A percentile compares a stretch with the other conserved stretches of the same genome.
Evolutionary conservation across 768 basidiomycete species (phyloP).

Genomic region (Lactarius sanguifluus): DNA sequence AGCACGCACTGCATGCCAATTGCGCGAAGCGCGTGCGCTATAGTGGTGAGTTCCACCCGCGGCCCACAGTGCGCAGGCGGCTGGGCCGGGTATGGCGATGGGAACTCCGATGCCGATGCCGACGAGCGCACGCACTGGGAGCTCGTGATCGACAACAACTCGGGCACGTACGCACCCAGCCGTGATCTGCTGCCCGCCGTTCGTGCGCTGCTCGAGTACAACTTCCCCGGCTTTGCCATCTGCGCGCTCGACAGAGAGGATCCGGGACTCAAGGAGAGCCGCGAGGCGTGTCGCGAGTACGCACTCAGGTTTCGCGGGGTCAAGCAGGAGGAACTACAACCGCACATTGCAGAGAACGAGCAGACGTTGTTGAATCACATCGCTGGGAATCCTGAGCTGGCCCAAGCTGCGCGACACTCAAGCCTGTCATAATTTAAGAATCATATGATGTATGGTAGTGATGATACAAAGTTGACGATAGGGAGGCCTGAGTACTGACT

Average conservation of each 20-base stretch:
- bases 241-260: slow-evolving; percentile 57
- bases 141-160: slow-evolving; percentile 82
- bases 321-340: slow-evolving; percentile 59
- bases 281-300: slow-evolving; percentile 67
- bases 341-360: slow-evolving; percentile 55
- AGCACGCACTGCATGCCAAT: slow-evolving; percentile 83
- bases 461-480: background rate
- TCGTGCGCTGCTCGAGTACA: slow-evolving; percentile 63
- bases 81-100: slow-evolving; percentile 63
- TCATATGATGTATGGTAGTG: slow-evolving; percentile 2
- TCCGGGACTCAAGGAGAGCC: slow-evolving; percentile 53
- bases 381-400: background rate
- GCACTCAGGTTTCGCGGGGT: slow-evolving; percentile 61
- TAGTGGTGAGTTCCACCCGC: slow-evolving; percentile 76
- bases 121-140: slow-evolving; percentile 54
- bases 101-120: slow-evolving; percentile 51
- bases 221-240: slow-evolving; percentile 66
- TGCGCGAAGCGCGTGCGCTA: slow-evolving; percentile 67
- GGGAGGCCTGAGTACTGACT: background rate
- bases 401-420: background rate
- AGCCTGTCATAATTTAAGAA: slow-evolving; percentile 4
- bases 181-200: slow-evolving; percentile 57
- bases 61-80: slow-evolving; percentile 55
- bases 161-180: slow-evolving; percentile 82
- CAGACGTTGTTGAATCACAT: slow-evolving; percentile 47